These are phyloP conservation scores for Fragilariopsis cylindrus DNA, from an alignment of 108 stramenopile genomes.

Conservation along the genomic window DNA sequence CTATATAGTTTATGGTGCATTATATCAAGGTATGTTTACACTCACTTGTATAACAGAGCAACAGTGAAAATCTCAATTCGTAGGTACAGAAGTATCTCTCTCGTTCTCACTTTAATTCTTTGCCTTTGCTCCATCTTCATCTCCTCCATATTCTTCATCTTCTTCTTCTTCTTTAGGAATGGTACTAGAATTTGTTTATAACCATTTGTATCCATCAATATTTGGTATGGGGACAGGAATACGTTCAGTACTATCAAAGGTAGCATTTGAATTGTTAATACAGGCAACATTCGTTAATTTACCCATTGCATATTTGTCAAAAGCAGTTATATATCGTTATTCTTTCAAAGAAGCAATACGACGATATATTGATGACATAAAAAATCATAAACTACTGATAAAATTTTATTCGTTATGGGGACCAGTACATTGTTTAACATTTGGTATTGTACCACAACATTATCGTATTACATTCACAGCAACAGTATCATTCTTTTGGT, in stretches of 20 bases:
- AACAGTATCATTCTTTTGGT: constrained; percentile 65
- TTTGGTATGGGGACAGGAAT: constrained; percentile 49
- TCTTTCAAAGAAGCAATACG: constrained; percentile 26
- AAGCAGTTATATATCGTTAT: constrained; percentile 46
- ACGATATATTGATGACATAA: constrained; percentile 46
- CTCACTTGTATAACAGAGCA: too few relatives aligned
- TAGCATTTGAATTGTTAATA: constrained; percentile 49
- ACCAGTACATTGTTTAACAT: constrained; percentile 57
- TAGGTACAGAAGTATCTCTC: too few relatives aligned
- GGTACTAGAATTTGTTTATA: constrained; percentile 58
- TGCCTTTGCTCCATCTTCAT: too few relatives aligned
- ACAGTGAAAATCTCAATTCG: too few relatives aligned
- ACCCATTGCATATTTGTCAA: constrained; percentile 63
- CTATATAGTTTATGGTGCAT: constrained; percentile 56
- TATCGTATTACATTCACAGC: constrained; percentile 55
- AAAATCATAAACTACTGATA: constrained; percentile 46
- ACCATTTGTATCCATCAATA: constrained; percentile 48
- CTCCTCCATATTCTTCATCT: too few relatives aligned
- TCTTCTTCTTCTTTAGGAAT: constrained; percentile 11
- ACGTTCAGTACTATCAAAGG: constrained; percentile 43
- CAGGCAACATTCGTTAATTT: constrained; percentile 48
- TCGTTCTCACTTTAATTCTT: too few relatives aligned
- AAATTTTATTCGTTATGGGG: constrained; percentile 61
- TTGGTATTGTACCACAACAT: constrained; percentile 54
- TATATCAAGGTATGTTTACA: constrained; percentile 48